Evolutionary conservation across 257 asterid genomes (phyloP), one percentile per base, ranked within the genome.

Genomic region (Salvia splendens): DNA sequence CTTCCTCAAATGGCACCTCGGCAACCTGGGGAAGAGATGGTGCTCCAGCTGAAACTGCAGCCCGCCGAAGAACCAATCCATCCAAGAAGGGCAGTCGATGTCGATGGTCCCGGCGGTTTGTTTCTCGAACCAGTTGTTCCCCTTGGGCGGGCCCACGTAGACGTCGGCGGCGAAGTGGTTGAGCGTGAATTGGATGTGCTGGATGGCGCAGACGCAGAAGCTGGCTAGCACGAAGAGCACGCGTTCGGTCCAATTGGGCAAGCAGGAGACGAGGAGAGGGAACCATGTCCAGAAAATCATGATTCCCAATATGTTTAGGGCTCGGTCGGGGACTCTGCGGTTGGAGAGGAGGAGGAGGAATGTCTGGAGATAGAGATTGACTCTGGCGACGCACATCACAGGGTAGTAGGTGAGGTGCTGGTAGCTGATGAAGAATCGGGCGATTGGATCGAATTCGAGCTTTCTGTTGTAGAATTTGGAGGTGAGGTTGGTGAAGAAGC

Each of bases 231-330:
- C 80, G 32, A 76, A 82, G 15, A 74, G 42, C 24, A 82, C 33
- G n/a, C 87, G 43, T 16, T 79, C 87, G 2, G 33, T 77, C 87
- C 82, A 82, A 38, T 48, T 74, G 20, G 87, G 84, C 55, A 79
- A 6, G 43, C 43, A 73, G 0, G 82, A 68, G 3, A 82, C 71
- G 11, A 82, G 80, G 5, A 70, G 49, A 1, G 87, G 84, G 17
- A 79, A 76, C 80, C 82, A 82, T 1, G 84, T 79, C 84, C 80
- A 82, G 78, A 79, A 82, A 4, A 82, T 77, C 6, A 74, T 49
- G 53, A 71, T 48, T 17, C 86, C 87, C 0, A 77, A 5, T 4
- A 82, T 76, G 76, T 82, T 82, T 32, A 79, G 41, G 0, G 73
- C 78, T 17, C 87, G 43, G 70, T 82, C 87, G 0, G 82, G 82